A percentile compares a stretch with the other conserved stretches of the same genome.
phyloP scores from a whole-genome alignment of 73 alveolate species.

The Loxodes magnus region DNA sequence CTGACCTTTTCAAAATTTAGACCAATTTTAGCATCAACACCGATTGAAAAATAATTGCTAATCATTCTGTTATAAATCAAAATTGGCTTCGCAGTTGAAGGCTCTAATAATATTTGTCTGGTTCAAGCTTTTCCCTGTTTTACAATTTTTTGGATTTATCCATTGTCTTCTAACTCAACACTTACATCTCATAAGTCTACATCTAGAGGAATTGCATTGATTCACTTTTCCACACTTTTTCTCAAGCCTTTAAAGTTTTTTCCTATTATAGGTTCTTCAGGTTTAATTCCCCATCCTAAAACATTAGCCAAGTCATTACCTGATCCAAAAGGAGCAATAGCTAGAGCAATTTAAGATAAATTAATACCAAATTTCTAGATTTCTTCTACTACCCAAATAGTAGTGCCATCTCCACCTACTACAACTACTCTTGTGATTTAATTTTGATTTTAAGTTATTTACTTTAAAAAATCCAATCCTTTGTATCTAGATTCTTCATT shows the following conservation, averaged over 20 bases:
- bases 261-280: conserved; percentile 16
- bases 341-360: conserved; percentile 20
- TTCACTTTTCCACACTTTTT: conserved; percentile 14
- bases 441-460: too few relatives aligned
- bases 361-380: conserved; percentile 19
- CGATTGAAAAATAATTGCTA: conserved; percentile 79
- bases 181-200: conserved; percentile 78
- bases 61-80: conserved; percentile 41
- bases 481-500: too few relatives aligned
- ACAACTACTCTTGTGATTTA: conserved; percentile 30
- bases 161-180: conserved; percentile 48
- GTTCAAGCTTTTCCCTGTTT: conserved; percentile 10
- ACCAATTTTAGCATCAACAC: conserved; percentile 91
- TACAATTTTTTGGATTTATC: conserved; percentile 31
- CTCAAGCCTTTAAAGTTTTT: conserved; percentile 15
- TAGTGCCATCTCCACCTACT: conserved; percentile 82
- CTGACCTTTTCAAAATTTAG: conserved; percentile 68
- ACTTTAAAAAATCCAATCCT: too few relatives aligned
- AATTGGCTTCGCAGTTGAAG: conserved; percentile 11
- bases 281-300: conserved; percentile 41
- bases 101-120: conserved; percentile 13
- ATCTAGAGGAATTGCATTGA: conserved; percentile 31
- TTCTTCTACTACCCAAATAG: conserved; percentile 54
- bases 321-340: conserved; percentile 65
- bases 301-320: conserved; percentile 60